Conservation (phyloP, 208 protist species). For the Crithidia acanthocephali region DNA sequence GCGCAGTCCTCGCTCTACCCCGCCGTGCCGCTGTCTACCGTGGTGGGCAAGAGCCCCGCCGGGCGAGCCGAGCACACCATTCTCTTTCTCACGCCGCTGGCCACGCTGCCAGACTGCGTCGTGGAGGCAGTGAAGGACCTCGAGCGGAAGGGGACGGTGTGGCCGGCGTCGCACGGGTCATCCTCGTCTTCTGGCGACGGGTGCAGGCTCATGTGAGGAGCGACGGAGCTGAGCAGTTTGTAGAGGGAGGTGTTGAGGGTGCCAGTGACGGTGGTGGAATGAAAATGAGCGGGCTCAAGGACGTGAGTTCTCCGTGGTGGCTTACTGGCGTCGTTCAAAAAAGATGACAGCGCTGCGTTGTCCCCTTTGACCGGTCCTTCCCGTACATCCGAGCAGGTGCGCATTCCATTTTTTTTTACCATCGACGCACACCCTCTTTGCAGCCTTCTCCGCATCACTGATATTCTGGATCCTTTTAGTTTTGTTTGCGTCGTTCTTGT, state of each 20-base stretch:
- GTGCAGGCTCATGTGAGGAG: constrained; percentile 15
- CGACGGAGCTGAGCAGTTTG: not conserved
- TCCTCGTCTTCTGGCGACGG: constrained; percentile 18
- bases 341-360: no score
- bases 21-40: constrained; percentile 46
- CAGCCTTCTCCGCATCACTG: no score
- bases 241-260: not conserved
- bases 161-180: constrained; percentile 7
- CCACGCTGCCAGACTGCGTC: constrained; percentile 34
- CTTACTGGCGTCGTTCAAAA: no score
- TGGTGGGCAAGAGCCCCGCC: constrained; percentile 44
- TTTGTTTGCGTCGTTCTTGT: no score
- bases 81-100: constrained; percentile 36
- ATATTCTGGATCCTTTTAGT: no score
- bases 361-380: no score
- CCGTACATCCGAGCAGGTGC: no score
- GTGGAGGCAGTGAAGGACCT: constrained; percentile 33
- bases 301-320: no score
- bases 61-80: constrained; percentile 20
- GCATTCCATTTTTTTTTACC: no score
- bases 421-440: no score
- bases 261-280: no score
- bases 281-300: no score
- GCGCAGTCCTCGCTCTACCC: constrained; percentile 48
- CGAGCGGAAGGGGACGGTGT: constrained; percentile 20